Evolutionary conservation across 805 yeast genomes (phyloP).

Genomic region (Wickerhamomyces rabaulensis): DNA sequence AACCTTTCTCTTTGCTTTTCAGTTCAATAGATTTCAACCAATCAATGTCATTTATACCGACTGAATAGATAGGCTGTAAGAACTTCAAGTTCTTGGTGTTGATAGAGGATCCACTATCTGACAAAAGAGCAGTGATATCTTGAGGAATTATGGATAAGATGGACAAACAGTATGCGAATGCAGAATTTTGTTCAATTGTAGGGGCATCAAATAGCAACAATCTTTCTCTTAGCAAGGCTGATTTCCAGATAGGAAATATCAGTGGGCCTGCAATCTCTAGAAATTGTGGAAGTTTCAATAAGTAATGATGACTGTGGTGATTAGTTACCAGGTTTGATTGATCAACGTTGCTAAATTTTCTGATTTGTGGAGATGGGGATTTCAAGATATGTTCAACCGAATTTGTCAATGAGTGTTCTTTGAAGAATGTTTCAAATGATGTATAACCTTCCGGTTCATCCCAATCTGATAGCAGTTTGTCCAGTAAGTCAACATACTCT

Average conservation of each 20-base stretch:
- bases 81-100: constrained; percentile 20
- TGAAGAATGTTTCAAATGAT: constrained; percentile 22
- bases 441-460: constrained; percentile 13
- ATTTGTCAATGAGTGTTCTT: constrained; percentile 11
- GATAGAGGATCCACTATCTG: constrained; percentile 19
- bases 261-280: constrained; percentile 58
- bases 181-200: constrained; percentile 35
- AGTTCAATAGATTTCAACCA: constrained; percentile 23
- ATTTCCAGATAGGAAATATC: constrained; percentile 59
- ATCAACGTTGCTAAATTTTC: not conserved
- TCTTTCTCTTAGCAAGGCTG: constrained; percentile 51
- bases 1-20: constrained; percentile 25
- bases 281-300: constrained; percentile 39
- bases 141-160: constrained; percentile 60
- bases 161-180: constrained; percentile 53
- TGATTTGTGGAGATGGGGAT: constrained; percentile 14
- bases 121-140: constrained; percentile 36
- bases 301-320: constrained; percentile 34
- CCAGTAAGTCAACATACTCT: constrained; percentile 36
- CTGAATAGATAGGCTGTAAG: constrained; percentile 52
- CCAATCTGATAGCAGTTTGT: constrained; percentile 22
- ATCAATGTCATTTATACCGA: constrained; percentile 54
- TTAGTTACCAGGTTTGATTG: constrained; percentile 1
- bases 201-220: constrained; percentile 41
- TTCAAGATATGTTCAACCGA: constrained; percentile 9